Conservation (phyloP, 352 stramenopile species). For the Globisporangium spinosum region DNA sequence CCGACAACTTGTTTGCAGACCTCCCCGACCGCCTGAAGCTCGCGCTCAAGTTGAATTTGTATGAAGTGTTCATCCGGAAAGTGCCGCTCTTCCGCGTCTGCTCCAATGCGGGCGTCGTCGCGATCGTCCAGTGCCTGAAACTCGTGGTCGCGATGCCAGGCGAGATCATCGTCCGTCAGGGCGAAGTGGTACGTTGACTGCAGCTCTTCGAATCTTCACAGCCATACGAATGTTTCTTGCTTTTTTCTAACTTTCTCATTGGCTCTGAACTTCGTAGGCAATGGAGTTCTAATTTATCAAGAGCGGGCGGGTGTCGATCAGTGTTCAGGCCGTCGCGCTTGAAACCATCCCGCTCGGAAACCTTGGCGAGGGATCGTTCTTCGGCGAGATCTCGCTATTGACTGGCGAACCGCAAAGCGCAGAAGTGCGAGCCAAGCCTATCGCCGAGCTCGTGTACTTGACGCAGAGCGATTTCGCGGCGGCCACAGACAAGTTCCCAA, state of each 20-base stretch:
- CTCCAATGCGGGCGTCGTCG: slow-evolving; percentile 65
- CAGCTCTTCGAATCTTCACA: background rate
- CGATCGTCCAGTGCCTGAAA: slow-evolving; percentile 68
- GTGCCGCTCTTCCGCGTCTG: slow-evolving; percentile 67
- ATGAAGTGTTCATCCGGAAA: slow-evolving; percentile 70
- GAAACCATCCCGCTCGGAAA: slow-evolving; percentile 53
- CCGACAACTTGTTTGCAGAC: slow-evolving; percentile 62
- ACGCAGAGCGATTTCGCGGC: slow-evolving; percentile 51
- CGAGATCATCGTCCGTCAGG: slow-evolving; percentile 62
- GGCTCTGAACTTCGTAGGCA: background rate
- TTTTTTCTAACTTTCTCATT: background rate
- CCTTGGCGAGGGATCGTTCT: slow-evolving; percentile 71
- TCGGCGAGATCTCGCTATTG: slow-evolving; percentile 64
- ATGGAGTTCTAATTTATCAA: slow-evolving; percentile 80
- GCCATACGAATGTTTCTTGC: background rate
- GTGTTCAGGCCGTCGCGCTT: slow-evolving; percentile 25
- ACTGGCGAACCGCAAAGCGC: slow-evolving; percentile 49
- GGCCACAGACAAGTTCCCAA: slow-evolving; percentile 64
- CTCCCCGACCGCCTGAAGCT: slow-evolving; percentile 68
- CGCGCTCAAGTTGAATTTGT: slow-evolving; percentile 57
- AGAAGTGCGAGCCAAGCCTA: slow-evolving; percentile 56
- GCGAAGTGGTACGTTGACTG: slow-evolving; percentile 34
- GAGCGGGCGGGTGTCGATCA: slow-evolving; percentile 52
- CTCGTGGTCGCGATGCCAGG: slow-evolving; percentile 60
- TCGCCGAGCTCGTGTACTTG: slow-evolving; percentile 65